Conservation (phyloP, 371 early-diverging fungal species). For the Apophysomyces elegans region DNA sequence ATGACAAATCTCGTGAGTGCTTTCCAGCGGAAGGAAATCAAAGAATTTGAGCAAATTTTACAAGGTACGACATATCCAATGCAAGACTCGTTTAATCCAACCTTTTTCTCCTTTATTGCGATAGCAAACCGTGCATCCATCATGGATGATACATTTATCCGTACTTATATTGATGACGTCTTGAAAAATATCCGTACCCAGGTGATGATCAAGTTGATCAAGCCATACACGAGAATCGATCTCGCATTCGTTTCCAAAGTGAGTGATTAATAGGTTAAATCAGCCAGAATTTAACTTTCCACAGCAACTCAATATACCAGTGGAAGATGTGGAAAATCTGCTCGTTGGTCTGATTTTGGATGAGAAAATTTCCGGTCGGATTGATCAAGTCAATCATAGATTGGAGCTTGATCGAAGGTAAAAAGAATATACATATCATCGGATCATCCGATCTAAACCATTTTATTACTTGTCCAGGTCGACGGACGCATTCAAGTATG, state of each 20-base stretch:
- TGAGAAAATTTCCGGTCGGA: slow-evolving; percentile 78
- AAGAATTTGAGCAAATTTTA: slow-evolving; percentile 85
- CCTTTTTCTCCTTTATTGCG: slow-evolving; percentile 19
- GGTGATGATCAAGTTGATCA: slow-evolving; percentile 81
- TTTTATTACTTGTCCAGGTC: slow-evolving; percentile 45
- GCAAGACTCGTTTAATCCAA: not conserved
- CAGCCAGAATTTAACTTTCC: not conserved
- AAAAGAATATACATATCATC: slow-evolving; percentile 5
- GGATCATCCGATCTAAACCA: not conserved
- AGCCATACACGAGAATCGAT: slow-evolving; percentile 91
- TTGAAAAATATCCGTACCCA: slow-evolving; percentile 88
- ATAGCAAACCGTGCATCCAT: slow-evolving; percentile 71
- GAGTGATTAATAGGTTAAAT: slow-evolving; percentile 8
- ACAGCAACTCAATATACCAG: slow-evolving; percentile 80
- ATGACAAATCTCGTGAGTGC: slow-evolving; percentile 93
- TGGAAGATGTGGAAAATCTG: slow-evolving; percentile 82
- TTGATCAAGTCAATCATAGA: slow-evolving; percentile 84
- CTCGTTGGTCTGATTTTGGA: slow-evolving; percentile 87
- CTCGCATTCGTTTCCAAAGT: slow-evolving; percentile 80
- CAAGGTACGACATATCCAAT: slow-evolving; percentile 37
- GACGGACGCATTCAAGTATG: slow-evolving; percentile 68
- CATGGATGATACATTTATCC: slow-evolving; percentile 90
- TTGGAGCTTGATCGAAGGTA: slow-evolving; percentile 74
- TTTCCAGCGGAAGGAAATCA: slow-evolving; percentile 87
- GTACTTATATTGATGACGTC: slow-evolving; percentile 88